Percentiles rank a stretch among this genome's conserved stretches.
These are phyloP conservation scores for Astraeus odoratus DNA, from an alignment of 768 basidiomycete species.

Conservation along the genomic window DNA sequence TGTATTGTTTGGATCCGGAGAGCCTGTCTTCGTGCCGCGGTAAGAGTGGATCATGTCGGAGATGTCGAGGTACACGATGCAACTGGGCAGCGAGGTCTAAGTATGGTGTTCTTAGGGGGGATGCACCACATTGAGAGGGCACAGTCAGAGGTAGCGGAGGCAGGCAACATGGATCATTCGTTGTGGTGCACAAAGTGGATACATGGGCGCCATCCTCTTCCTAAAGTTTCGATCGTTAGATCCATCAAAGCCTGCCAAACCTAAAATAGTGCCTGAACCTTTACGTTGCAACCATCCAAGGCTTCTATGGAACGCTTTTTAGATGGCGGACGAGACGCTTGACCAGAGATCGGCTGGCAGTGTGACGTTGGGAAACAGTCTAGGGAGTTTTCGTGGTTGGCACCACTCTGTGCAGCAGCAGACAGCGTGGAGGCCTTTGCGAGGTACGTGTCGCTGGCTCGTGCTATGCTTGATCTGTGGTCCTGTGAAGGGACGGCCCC, in stretches of 20 bases:
- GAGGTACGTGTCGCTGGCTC: conserved; percentile 27
- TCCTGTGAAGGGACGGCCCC: conserved; percentile 19
- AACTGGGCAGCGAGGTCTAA: conserved; percentile 6
- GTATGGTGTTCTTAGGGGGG: conserved; percentile 13
- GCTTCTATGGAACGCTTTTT: conserved; percentile 29
- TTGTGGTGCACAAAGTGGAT: conserved; percentile 14
- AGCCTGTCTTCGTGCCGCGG: conserved; percentile 21
- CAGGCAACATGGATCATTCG: conserved; percentile 18
- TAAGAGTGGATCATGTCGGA: conserved; percentile 14
- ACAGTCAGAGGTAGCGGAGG: conserved; percentile 18
- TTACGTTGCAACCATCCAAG: conserved; percentile 21
- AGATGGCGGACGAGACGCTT: conserved; percentile 17
- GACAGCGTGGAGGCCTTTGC: conserved; percentile 27
- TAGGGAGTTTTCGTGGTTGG: conserved; percentile 12
- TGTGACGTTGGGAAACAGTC: conserved; percentile 12
- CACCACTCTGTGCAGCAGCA: conserved; percentile 16
- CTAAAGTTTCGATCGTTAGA: conserved; percentile 21
- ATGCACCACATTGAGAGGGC: conserved; percentile 16
- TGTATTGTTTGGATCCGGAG: conserved; percentile 15
- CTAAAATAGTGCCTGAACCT: conserved; percentile 28
- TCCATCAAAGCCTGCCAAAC: conserved; percentile 16
- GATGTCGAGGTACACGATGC: conserved; percentile 11
- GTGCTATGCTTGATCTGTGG: conserved; percentile 26
- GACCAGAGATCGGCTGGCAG: conserved; percentile 13
- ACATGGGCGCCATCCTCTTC: conserved; percentile 17